phyloP scores from a whole-genome alignment of 1,284 basidiomycete genomes.

The Mycena citricolor region DNA sequence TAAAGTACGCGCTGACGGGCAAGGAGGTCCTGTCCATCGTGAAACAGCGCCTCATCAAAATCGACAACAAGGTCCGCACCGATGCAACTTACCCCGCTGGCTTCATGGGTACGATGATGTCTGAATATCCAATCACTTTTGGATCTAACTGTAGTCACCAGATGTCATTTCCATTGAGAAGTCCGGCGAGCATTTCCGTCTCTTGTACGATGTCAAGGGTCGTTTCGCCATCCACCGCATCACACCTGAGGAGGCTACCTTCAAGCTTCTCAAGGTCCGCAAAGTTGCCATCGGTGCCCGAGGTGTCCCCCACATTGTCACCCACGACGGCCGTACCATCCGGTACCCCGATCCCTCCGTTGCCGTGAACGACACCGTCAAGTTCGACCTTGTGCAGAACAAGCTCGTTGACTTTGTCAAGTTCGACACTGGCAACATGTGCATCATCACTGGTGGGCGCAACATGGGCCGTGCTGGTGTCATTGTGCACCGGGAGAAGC shows the following conservation, averaged over 20 bases:
- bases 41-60: conserved; percentile 96
- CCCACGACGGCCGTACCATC: conserved; percentile 99
- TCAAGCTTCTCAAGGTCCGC: conserved; percentile 98
- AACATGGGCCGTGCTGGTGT: conserved; percentile 99
- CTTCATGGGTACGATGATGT: conserved; percentile 80
- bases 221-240: conserved; percentile 99
- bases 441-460: conserved; percentile 97
- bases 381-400: conserved; percentile 93
- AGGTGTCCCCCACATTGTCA: conserved; percentile 96
- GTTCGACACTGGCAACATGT: conserved; percentile 97
- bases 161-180: conserved; percentile 98
- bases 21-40: conserved; percentile 96
- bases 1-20: conserved; percentile 98
- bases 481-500: conserved; percentile 95
- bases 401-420: conserved; percentile 95
- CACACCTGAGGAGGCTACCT: conserved; percentile 94
- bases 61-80: conserved; percentile 98
- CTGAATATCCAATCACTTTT: background rate
- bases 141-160: conserved; percentile 52
- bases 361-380: conserved; percentile 97
- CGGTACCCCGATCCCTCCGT: conserved; percentile 98
- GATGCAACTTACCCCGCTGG: conserved; percentile 97
- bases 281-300: conserved; percentile 90
- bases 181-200: conserved; percentile 99
- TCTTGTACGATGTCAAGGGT: conserved; percentile 99